phyloP scores from a whole-genome alignment of 169 alveolate genomes.

The Plasmodium gonderi region DNA sequence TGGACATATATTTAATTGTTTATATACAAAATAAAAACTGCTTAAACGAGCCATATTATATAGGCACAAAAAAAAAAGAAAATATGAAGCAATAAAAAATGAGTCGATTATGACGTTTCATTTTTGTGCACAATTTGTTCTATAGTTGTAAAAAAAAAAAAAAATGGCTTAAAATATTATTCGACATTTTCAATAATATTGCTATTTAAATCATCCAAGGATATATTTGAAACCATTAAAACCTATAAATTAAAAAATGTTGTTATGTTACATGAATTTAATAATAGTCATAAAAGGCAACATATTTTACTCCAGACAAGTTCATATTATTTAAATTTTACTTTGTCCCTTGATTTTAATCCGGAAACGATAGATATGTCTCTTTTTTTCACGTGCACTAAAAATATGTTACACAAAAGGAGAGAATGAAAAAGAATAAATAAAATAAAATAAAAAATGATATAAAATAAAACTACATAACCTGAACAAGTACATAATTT shows the following conservation, averaged over 20 bases:
- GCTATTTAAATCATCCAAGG: slow-evolving; percentile 65
- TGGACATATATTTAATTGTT: not conserved
- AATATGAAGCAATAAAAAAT: not conserved
- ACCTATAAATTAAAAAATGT: slow-evolving; percentile 1
- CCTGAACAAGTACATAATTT: too few species aligned
- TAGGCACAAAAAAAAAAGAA: slow-evolving; percentile 8
- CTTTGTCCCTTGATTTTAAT: slow-evolving; percentile 89
- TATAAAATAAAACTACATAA: not conserved
- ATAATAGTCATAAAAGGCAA: not conserved
- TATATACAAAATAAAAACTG: not conserved
- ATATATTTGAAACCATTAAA: slow-evolving; percentile 74
- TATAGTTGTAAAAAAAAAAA: not conserved
- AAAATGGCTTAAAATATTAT: not conserved
- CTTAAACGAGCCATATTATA: not conserved
- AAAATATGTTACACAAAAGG: not conserved
- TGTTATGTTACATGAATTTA: not conserved
- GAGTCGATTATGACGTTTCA: not conserved
- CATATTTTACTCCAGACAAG: not conserved
- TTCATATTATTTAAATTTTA: slow-evolving; percentile 32
- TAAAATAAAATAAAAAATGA: too few species aligned
- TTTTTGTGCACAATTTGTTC: not conserved
- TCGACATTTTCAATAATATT: slow-evolving; percentile 65
- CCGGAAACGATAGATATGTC: slow-evolving; percentile 87
- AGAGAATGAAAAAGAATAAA: not conserved
- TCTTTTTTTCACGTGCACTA: slow-evolving; percentile 86